Conservation (phyloP, 345 rosid species). For the Murraya paniculata region DNA sequence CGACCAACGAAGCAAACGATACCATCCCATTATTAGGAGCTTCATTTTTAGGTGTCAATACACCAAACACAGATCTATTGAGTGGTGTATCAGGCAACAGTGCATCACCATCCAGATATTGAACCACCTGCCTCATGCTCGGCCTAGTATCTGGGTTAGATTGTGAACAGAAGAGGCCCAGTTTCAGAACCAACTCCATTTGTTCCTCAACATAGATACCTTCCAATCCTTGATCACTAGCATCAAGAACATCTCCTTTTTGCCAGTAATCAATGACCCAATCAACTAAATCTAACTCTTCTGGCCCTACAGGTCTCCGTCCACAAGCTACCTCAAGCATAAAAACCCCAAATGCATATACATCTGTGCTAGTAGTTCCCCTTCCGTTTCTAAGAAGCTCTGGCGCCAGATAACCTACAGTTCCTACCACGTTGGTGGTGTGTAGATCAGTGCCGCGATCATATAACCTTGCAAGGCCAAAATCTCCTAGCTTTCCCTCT, state of each 20-base stretch:
- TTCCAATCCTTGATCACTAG: slow-evolving; percentile 29
- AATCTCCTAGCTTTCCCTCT: slow-evolving; percentile 28
- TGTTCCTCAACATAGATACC: slow-evolving; percentile 30
- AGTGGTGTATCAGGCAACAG: neutral
- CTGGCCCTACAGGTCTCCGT: slow-evolving; percentile 33
- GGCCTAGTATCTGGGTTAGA: slow-evolving; percentile 25
- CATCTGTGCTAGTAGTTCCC: slow-evolving; percentile 38
- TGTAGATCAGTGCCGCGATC: slow-evolving; percentile 27
- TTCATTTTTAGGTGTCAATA: neutral
- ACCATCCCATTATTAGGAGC: neutral
- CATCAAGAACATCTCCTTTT: slow-evolving; percentile 17
- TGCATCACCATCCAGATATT: slow-evolving; percentile 33
- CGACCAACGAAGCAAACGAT: neutral
- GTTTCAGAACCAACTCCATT: slow-evolving; percentile 31
- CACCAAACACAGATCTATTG: neutral
- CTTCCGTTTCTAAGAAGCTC: slow-evolving; percentile 40
- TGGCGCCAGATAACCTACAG: slow-evolving; percentile 48
- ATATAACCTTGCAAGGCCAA: slow-evolving; percentile 31
- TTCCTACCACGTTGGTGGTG: slow-evolving; percentile 42
- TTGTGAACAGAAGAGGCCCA: slow-evolving; percentile 36
- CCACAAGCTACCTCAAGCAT: slow-evolving; percentile 58
- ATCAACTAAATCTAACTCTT: slow-evolving; percentile 20
- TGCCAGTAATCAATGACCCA: slow-evolving; percentile 35
- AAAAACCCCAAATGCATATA: slow-evolving; percentile 46
- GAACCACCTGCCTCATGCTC: slow-evolving; percentile 30